These are phyloP conservation scores for Capsella bursapastoris DNA, from an alignment of 345 rosid genomes.

Conservation along the genomic window DNA sequence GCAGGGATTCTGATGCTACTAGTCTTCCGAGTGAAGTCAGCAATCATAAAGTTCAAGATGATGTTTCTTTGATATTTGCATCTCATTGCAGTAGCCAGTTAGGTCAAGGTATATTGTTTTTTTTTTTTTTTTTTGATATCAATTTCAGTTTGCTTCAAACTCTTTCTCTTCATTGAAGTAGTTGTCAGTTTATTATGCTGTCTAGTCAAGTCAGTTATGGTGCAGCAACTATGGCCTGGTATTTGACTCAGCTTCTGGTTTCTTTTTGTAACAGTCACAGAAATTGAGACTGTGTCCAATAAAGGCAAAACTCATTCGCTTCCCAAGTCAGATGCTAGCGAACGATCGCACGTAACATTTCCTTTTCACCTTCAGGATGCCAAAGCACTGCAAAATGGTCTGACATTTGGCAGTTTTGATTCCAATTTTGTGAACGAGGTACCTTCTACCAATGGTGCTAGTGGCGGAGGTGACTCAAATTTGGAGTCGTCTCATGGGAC, in stretches of 20 bases:
- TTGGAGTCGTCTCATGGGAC: slow-evolving; percentile 49
- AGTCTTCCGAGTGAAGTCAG: slow-evolving; percentile 50
- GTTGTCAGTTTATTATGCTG: slow-evolving; percentile 16
- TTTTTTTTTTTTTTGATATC: neutral
- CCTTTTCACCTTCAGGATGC: slow-evolving; percentile 78
- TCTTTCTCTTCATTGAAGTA: slow-evolving; percentile 1
- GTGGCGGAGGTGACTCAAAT: slow-evolving; percentile 48
- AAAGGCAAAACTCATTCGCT: slow-evolving; percentile 46
- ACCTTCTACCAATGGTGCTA: slow-evolving; percentile 37
- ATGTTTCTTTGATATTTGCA: slow-evolving; percentile 36
- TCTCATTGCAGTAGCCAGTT: slow-evolving; percentile 41
- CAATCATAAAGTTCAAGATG: slow-evolving; percentile 36
- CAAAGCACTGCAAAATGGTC: slow-evolving; percentile 68
- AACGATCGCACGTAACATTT: slow-evolving; percentile 72
- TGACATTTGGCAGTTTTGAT: slow-evolving; percentile 90
- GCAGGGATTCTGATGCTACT: slow-evolving; percentile 53
- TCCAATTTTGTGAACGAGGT: slow-evolving; percentile 45
- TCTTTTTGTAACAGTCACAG: slow-evolving; percentile 23
- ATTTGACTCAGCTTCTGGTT: slow-evolving; percentile 28
- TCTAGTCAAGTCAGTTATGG: slow-evolving; percentile 1
- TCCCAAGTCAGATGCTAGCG: slow-evolving; percentile 46
- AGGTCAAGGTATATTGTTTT: slow-evolving; percentile 49
- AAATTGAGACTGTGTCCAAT: slow-evolving; percentile 31
- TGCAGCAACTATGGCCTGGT: slow-evolving; percentile 11
- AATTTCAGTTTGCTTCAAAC: neutral